Conservation (phyloP, 768 basidiomycete genomes). For the Lactifluus hygrophoroides region DNA sequence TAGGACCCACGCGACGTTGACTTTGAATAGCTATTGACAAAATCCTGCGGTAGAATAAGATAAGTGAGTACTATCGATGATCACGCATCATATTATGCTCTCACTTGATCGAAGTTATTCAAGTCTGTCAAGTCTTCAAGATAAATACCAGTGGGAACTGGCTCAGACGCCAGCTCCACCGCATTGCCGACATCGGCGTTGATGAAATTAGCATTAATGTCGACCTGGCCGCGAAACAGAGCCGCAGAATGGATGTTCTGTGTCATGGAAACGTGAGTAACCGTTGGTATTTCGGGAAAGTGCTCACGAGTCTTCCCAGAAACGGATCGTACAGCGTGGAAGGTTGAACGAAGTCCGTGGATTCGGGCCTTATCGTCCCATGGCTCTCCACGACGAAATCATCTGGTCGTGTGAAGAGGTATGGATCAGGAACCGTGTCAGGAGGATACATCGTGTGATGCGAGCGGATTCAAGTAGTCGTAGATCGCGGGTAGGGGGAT, state of each 20-base stretch:
- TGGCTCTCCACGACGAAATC: too few relatives aligned
- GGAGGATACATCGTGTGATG: too few relatives aligned
- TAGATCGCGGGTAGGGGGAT: neutral
- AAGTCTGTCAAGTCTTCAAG: neutral
- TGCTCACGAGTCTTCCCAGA: neutral
- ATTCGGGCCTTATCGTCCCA: too few relatives aligned
- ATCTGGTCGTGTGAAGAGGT: too few relatives aligned
- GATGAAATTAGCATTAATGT: neutral
- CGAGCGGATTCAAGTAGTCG: too few relatives aligned
- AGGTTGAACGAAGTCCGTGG: too few relatives aligned
- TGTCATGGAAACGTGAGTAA: neutral
- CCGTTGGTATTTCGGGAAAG: neutral
- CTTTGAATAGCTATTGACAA: too few relatives aligned
- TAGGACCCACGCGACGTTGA: neutral
- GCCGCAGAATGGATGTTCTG: neutral
- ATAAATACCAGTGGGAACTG: too few relatives aligned
- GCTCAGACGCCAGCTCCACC: neutral
- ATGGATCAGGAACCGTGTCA: too few relatives aligned
- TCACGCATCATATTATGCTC: neutral
- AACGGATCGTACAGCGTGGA: neutral
- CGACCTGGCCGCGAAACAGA: neutral
- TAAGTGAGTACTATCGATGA: too few relatives aligned
- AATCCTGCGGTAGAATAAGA: too few relatives aligned
- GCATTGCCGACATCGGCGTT: too few relatives aligned
- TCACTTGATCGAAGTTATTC: neutral